These are phyloP conservation scores for Knoxdaviesia capensis DNA, from an alignment of 2,329 filamentous ascomycete species.

Conservation along the genomic window DNA sequence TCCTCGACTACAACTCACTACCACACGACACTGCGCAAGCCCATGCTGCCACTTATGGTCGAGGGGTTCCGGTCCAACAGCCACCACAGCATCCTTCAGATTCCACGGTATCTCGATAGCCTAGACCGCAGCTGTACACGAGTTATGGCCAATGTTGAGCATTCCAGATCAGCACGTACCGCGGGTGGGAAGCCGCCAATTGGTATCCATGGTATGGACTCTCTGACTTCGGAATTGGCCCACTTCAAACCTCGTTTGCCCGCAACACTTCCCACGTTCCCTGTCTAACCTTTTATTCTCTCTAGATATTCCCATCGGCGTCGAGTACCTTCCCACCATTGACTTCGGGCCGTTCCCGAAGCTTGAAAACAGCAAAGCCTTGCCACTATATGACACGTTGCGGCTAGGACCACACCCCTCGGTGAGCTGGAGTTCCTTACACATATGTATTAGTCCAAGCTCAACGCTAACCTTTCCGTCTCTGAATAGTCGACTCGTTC, in stretches of 20 bases:
- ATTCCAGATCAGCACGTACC: conserved; percentile 6
- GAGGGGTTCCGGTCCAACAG: conserved; percentile 28
- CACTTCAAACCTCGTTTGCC: too few relatives aligned
- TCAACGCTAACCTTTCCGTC: too few relatives aligned
- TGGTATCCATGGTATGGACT: too few relatives aligned
- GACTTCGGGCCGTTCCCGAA: conserved; percentile 32
- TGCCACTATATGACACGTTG: conserved; percentile 22
- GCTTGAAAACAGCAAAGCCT: conserved; percentile 17
- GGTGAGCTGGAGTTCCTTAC: conserved; percentile 14
- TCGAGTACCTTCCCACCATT: conserved; percentile 13
- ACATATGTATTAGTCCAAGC: too few relatives aligned
- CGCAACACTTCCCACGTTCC: too few relatives aligned
- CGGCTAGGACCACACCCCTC: conserved; percentile 30
- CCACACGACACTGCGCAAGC: conserved; percentile 21
- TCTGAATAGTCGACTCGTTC: conserved; percentile 4
- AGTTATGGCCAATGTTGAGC: conserved; percentile 30
- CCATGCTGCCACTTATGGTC: conserved; percentile 19
- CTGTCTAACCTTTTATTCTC: too few relatives aligned
- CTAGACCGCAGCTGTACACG: conserved; percentile 29
- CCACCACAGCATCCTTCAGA: conserved; percentile 28
- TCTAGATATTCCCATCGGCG: too few relatives aligned
- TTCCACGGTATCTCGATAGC: conserved; percentile 21
- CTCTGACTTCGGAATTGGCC: too few relatives aligned
- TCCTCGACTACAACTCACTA: conserved; percentile 21
- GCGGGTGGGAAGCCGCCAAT: too few relatives aligned